Evolutionary conservation across 495 filamentous ascomycete species (phyloP).

Genomic region (Annulohypoxylon bovei): DNA sequence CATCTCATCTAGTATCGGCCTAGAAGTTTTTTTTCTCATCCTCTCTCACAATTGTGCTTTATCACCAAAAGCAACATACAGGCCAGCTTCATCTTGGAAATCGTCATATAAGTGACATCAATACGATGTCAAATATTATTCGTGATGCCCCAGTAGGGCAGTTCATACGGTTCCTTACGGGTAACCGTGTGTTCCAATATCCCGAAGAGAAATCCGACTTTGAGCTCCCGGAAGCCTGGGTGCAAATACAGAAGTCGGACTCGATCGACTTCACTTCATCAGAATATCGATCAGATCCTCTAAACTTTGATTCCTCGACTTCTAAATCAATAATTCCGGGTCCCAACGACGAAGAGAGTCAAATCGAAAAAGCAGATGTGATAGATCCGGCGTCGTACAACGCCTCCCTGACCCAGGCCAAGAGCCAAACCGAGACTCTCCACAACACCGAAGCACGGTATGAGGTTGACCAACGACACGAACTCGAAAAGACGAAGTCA

Average conservation of each 20-base stretch:
- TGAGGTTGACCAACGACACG: slow-evolving; percentile 54
- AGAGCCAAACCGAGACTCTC: slow-evolving; percentile 45
- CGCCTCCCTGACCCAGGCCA: slow-evolving; percentile 59
- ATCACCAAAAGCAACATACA: neutral
- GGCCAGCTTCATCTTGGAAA: neutral
- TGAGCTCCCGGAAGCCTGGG: slow-evolving; percentile 59
- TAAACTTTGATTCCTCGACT: slow-evolving; percentile 20
- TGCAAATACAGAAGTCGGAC: slow-evolving; percentile 44
- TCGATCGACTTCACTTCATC: neutral
- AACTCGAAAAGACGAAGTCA: slow-evolving; percentile 56
- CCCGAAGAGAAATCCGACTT: slow-evolving; percentile 65
- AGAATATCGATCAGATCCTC: slow-evolving; percentile 16
- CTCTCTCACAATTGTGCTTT: neutral
- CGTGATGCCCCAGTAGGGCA: slow-evolving; percentile 66
- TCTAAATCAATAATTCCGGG: slow-evolving; percentile 40
- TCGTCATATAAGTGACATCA: neutral
- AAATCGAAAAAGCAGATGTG: neutral
- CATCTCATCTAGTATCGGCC: neutral
- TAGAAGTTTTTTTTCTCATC: neutral
- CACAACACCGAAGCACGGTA: slow-evolving; percentile 52
- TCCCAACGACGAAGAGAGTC: slow-evolving; percentile 36
- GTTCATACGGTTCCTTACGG: slow-evolving; percentile 59
- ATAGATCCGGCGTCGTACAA: slow-evolving; percentile 58
- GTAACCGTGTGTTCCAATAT: slow-evolving; percentile 62
- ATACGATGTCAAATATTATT: slow-evolving; percentile 45